A percentile compares a stretch with the other conserved stretches of the same genome.
Evolutionary conservation across 2,329 filamentous ascomycete genomes (phyloP).

Genomic region (Aspergillus spinulosporus): DNA sequence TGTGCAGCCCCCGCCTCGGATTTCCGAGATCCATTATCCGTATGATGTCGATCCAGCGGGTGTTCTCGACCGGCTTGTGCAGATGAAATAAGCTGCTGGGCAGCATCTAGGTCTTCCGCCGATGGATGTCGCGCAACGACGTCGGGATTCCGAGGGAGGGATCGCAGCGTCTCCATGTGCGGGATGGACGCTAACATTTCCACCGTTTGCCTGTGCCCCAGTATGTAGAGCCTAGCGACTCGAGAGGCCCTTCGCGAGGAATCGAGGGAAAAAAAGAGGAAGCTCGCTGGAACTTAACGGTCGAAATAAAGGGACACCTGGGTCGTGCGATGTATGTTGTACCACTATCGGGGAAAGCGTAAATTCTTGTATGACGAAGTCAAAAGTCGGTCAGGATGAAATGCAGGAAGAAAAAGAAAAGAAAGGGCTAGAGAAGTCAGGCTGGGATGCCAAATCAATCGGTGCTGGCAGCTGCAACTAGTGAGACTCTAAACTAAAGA

Average conservation of each 20-base stretch:
- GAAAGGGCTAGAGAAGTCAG: constrained; percentile 20
- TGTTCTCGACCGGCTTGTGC: constrained; percentile 46
- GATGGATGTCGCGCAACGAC: constrained; percentile 45
- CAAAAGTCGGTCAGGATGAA: constrained; percentile 41
- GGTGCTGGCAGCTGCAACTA: constrained; percentile 27
- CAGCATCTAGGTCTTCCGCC: constrained; percentile 50
- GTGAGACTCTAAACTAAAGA: constrained; percentile 23
- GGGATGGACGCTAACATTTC: constrained; percentile 41
- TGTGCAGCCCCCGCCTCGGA: constrained; percentile 20
- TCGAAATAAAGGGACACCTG: constrained; percentile 22
- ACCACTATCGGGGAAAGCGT: constrained; percentile 32
- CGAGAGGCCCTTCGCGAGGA: constrained; percentile 5
- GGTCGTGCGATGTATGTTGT: constrained; percentile 26
- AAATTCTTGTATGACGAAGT: constrained; percentile 35
- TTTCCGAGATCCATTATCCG: constrained; percentile 21
- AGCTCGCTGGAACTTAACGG: constrained; percentile 18
- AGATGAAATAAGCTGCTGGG: constrained; percentile 50
- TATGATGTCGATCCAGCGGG: constrained; percentile 29
- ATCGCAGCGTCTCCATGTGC: constrained; percentile 40
- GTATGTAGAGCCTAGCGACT: constrained; percentile 7
- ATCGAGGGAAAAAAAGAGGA: constrained; percentile 14
- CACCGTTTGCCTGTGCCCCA: constrained; percentile 14
- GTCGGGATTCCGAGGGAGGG: constrained; percentile 32
- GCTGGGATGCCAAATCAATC: constrained; percentile 23
- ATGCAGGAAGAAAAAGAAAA: constrained; percentile 25